Percentiles rank a stretch among this genome's conserved stretches.
phyloP scores from a whole-genome alignment of 768 basidiomycete species.

The Suillus tomentosus region DNA sequence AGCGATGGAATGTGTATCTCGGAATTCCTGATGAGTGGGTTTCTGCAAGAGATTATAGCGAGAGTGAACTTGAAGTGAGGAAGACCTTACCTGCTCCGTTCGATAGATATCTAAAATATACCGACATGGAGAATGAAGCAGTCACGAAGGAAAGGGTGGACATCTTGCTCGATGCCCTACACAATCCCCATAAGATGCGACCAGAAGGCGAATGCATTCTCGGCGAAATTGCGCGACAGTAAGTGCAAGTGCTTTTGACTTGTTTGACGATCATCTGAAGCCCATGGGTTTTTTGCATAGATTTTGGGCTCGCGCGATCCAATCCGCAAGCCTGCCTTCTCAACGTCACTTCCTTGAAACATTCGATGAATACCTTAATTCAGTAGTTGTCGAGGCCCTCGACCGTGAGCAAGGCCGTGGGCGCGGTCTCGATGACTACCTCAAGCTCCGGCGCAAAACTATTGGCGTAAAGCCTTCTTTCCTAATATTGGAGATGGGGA shows the following conservation, averaged over 20 bases:
- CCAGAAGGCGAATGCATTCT: slow-evolving; percentile 12
- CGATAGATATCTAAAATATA: too few species aligned
- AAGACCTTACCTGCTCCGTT: too few species aligned
- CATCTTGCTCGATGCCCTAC: too few species aligned
- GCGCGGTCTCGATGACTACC: slow-evolving; percentile 32
- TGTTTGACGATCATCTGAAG: slow-evolving; percentile 15
- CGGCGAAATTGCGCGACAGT: slow-evolving; percentile 15
- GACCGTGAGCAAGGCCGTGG: slow-evolving; percentile 17
- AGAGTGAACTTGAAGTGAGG: too few species aligned
- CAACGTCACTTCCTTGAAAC: not conserved
- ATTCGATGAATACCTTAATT: not conserved
- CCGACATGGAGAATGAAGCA: too few species aligned
- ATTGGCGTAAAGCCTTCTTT: slow-evolving; percentile 34
- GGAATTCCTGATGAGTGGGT: too few species aligned
- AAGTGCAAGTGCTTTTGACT: slow-evolving; percentile 29
- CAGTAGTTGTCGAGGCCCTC: slow-evolving; percentile 5
- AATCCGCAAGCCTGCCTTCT: slow-evolving; percentile 1
- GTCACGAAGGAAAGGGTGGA: too few species aligned
- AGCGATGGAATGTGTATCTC: too few species aligned
- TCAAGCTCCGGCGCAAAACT: slow-evolving; percentile 34
- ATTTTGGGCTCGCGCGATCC: slow-evolving; percentile 11
- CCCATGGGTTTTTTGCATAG: not conserved
- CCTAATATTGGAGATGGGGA: slow-evolving; percentile 29
- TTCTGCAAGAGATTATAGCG: too few species aligned
- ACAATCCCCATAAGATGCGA: too few species aligned